Evolutionary conservation across 768 basidiomycete species (phyloP), one percentile per base, ranked within the genome.

Genomic region (Dictyophora rubrovolvata): DNA sequence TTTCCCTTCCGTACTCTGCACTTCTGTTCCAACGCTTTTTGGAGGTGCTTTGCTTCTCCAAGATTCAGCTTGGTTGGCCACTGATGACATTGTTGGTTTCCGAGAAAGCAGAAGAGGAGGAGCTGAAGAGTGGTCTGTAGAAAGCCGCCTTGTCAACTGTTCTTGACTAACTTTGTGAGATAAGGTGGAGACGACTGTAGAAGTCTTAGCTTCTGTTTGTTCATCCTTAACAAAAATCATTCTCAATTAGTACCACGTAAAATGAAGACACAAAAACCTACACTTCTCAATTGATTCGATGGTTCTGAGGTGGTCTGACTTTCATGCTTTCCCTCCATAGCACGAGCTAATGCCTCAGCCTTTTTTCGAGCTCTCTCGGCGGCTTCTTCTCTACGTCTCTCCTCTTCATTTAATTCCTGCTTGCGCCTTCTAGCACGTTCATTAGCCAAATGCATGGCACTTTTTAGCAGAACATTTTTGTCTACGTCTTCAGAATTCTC

Each of bases 371-470:
- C 93, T 16, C 92, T 77, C 65, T 93, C 90, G 5, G 23, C 49
- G 5, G 57, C 57, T 36, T 59, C 57, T 36, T 21, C 23, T n/a
- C 57, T 81, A 69, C 86, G 85, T 51, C 81, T 85, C 67, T 89
- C 84, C 16, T 88, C 85, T 61, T 84, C 86, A 67, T 94, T 93
- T 64, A 93, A 92, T 54, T 86, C 79, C 65, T 89, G 85, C 51
- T 89, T 75, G 56, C 92, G 76, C 62, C 86, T 79, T 65, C 82
- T 85, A 6, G 92, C 92, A 46, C 90, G 80, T 62, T 89, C 90
- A 1, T 92, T 92, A 6, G 88, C 88, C 56, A 71, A 79, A 61
- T 91, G 90, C 92, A 93, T 93, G 17, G 69, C 65, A 22, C 62
- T 58, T 54, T 64, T 65, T 52, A 68, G 64, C 17, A 66, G 42